Base-by-base conservation (phyloP, 1,284 basidiomycete genomes). In the Trametes pubescens region DNA sequence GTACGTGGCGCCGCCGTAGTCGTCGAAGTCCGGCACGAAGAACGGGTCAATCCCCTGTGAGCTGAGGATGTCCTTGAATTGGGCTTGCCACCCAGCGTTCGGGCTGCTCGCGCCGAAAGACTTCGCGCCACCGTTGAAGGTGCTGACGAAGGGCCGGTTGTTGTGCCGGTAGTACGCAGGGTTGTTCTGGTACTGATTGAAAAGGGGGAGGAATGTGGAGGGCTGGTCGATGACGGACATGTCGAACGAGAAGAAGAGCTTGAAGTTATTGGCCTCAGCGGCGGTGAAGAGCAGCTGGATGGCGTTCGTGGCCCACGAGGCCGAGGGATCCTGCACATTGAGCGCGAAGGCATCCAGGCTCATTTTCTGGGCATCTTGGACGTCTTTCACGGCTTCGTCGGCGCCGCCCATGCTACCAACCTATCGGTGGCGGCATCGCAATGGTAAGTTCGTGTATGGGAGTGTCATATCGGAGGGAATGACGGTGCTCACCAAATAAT, bases 171-270 rank as follows among this genome's bases (percentile, higher is more conserved):
- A 66, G 54, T 66, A 66, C 9, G 65, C 65, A n/a, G 57, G 24
- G 32, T 57, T 57, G 44, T 29, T 51, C 51, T 57, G 54, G 47
- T 66, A 66, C 47, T 66, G 65, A 13, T n/a, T 34, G 51, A 66
- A 66, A 34, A 66, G 65, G 9, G 61, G 61, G 21, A 66, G 58
- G 58, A 66, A 66, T 37, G 58, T 57, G 21, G 57, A 58, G 2
- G 65, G 65, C 54, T 62, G 58, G 34, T 61, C 61, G 44, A 66
- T 44, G 4, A 56, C 51, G 32, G 49, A 82, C 90, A 95, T 92
- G 75, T 94, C 93, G 59, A 94, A 85, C 22, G 89, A 92, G 70
- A 94, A 74, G 79, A 93, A 94, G 57, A 94, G 78, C 75, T 92
- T 92, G 81, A 94, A 95, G 59, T 54, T 54, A 40, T 66, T 66